These are phyloP conservation scores for Fusarium fujikuroi DNA, from an alignment of 2,329 filamentous ascomycete genomes.

Conservation along the genomic window DNA sequence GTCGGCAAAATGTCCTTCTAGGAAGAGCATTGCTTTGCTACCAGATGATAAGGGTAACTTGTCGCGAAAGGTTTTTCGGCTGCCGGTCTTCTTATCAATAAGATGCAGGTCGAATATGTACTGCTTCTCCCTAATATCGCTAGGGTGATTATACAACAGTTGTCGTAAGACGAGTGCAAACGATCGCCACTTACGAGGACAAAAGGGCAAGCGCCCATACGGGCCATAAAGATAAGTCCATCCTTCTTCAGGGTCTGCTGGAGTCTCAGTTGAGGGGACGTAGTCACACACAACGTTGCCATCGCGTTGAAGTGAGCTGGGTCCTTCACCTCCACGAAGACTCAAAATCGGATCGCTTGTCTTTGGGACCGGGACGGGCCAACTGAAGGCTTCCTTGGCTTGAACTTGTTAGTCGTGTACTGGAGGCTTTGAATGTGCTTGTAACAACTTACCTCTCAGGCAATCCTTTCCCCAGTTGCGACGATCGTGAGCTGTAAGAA, in stretches of 20 bases:
- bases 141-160: slow-evolving; percentile 29
- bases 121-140: not conserved
- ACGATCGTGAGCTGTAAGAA: slow-evolving; percentile 45
- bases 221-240: slow-evolving; percentile 42
- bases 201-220: slow-evolving; percentile 49
- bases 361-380: slow-evolving; percentile 7
- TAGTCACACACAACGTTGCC: slow-evolving; percentile 4
- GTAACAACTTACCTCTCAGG: slow-evolving; percentile 29
- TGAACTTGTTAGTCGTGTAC: not conserved
- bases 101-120: slow-evolving; percentile 23
- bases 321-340: slow-evolving; percentile 31
- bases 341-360: slow-evolving; percentile 2
- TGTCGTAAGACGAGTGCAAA: slow-evolving; percentile 38
- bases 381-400: slow-evolving; percentile 19
- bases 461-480: slow-evolving; percentile 47
- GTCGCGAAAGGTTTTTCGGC: not conserved
- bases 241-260: not conserved
- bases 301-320: not conserved
- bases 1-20: slow-evolving; percentile 9
- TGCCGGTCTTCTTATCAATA: slow-evolving; percentile 9
- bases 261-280: not conserved
- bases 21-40: slow-evolving; percentile 3
- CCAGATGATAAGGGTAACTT: slow-evolving; percentile 1
- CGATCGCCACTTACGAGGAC: slow-evolving; percentile 31
- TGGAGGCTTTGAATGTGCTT: fast-evolving